Percentiles rank a stretch among this genome's conserved stretches.
These are phyloP conservation scores for Aspergillus cavernicola DNA, from an alignment of 495 filamentous ascomycete genomes.

Conservation along the genomic window DNA sequence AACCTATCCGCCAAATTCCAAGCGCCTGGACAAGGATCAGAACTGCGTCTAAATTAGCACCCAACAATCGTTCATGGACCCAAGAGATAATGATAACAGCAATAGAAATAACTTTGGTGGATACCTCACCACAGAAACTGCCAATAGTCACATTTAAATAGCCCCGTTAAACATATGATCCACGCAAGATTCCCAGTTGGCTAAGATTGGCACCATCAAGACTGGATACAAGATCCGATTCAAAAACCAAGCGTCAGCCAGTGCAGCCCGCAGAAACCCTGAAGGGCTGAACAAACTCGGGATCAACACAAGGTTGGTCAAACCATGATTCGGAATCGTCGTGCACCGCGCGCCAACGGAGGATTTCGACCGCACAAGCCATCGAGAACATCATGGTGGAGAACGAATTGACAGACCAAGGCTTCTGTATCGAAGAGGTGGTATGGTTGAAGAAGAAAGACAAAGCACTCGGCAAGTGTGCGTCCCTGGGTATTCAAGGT, in stretches of 20 bases:
- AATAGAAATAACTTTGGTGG: conserved; percentile 14
- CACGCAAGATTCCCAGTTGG: conserved; percentile 19
- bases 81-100: neutral
- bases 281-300: conserved; percentile 16
- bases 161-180: conserved; percentile 13
- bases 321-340: conserved; percentile 15
- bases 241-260: conserved; percentile 9
- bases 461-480: conserved; percentile 17
- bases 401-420: conserved; percentile 17
- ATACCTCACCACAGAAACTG: conserved; percentile 15
- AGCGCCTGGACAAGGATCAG: conserved; percentile 4
- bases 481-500: neutral
- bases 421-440: conserved; percentile 22
- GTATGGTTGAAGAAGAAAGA: conserved; percentile 23
- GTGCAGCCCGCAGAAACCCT: conserved; percentile 16
- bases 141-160: conserved; percentile 15
- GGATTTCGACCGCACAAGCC: conserved; percentile 14
- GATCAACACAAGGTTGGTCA: conserved; percentile 14
- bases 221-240: conserved; percentile 24
- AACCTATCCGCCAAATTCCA: neutral
- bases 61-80: neutral
- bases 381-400: conserved; percentile 23
- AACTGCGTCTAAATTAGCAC: conserved; percentile 16
- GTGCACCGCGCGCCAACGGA: conserved; percentile 21
- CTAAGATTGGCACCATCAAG: conserved; percentile 20